phyloP scores from a whole-genome alignment of 441 rosid species.

The Geranium incanum region DNA sequence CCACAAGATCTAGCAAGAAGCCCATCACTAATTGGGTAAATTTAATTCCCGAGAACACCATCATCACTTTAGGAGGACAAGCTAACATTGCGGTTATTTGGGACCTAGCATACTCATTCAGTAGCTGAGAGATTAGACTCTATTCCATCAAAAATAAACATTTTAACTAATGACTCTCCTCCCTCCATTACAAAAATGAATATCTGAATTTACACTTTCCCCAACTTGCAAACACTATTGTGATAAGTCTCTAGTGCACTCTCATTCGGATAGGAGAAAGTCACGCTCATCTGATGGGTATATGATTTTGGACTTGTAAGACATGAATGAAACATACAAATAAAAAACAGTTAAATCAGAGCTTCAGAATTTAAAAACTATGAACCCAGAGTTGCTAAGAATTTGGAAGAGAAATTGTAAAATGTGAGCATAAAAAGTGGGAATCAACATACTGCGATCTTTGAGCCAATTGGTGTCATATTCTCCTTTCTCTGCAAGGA shows the following conservation, averaged over 20 bases:
- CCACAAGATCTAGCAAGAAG: not conserved
- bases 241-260: too few relatives aligned
- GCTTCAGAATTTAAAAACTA: not conserved
- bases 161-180: too few relatives aligned
- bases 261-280: too few relatives aligned
- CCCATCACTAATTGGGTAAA: not conserved
- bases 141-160: too few relatives aligned
- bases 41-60: not conserved
- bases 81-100: not conserved
- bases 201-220: too few relatives aligned
- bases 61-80: not conserved
- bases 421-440: not conserved
- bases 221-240: too few relatives aligned
- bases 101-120: not conserved
- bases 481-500: conserved; percentile 64
- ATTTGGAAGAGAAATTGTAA: not conserved
- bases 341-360: too few relatives aligned
- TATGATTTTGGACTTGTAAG: too few relatives aligned
- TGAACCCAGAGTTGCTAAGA: not conserved
- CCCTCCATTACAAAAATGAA: too few relatives aligned
- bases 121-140: not conserved
- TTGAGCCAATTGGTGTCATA: conserved; percentile 47
- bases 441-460: conserved; percentile 43
- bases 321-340: too few relatives aligned
- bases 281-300: too few relatives aligned